Conservation (phyloP, 106 monocot species). For the Apostasia ramifera region DNA sequence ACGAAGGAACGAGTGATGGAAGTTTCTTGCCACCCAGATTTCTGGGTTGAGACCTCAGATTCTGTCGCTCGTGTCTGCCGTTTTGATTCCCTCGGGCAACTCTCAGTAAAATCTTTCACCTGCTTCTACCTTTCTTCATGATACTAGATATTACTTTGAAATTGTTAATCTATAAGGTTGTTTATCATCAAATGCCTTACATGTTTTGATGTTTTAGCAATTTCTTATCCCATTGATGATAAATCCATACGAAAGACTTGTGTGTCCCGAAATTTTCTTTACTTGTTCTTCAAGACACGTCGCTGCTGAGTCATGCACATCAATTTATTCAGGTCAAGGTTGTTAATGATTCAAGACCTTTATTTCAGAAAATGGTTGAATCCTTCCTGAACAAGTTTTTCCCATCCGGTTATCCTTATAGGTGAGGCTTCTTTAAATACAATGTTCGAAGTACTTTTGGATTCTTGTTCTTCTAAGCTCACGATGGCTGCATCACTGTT, state of each 20-base stretch:
- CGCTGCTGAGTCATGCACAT: not conserved
- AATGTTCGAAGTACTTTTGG: not conserved
- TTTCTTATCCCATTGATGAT: not conserved
- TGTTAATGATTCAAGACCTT: conserved; percentile 58
- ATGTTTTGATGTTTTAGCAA: not conserved
- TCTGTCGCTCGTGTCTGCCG: conserved; percentile 13
- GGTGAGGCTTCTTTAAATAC: conserved; percentile 20
- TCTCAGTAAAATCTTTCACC: conserved; percentile 7
- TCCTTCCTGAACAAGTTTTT: conserved; percentile 95
- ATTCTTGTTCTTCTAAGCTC: not conserved
- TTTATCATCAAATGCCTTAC: not conserved
- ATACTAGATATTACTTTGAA: not conserved
- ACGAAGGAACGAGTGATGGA: conserved; percentile 2
- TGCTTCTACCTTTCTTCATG: not conserved
- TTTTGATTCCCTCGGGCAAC: conserved; percentile 13
- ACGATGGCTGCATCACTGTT: not conserved
- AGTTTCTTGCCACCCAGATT: not conserved
- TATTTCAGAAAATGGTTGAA: conserved; percentile 49
- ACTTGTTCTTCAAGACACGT: not conserved
- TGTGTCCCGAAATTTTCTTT: not conserved
- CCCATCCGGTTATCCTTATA: conserved; percentile 91
- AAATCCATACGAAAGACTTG: not conserved
- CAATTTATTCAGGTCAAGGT: conserved; percentile 48
- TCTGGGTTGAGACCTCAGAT: conserved; percentile 23
- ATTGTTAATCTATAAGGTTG: too few relatives aligned